Conservation (phyloP, 306 rosid genomes). For the Macrotyloma uniflorum region DNA sequence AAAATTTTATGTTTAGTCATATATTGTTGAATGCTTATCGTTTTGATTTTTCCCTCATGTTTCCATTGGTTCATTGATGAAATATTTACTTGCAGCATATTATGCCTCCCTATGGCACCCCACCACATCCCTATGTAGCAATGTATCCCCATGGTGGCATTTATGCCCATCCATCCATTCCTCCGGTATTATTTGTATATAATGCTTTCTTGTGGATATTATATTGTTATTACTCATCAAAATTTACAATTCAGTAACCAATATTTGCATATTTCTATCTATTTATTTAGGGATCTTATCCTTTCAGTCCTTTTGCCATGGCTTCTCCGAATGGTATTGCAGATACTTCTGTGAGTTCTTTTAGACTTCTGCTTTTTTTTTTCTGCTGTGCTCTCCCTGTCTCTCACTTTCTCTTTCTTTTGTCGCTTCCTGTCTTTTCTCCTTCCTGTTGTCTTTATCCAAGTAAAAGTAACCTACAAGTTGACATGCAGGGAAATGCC, state of each 20-base stretch:
- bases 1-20: neutral
- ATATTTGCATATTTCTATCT: neutral
- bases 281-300: neutral
- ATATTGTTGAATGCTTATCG: neutral
- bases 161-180: neutral
- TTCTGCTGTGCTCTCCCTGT: neutral
- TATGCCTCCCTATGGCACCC: constrained; percentile 8
- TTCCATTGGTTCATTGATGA: neutral
- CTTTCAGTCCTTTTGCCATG: neutral
- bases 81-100: neutral
- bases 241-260: neutral
- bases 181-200: neutral
- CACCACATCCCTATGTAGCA: neutral
- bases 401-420: neutral
- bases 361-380: neutral
- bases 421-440: neutral
- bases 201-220: neutral
- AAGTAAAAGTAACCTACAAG: neutral
- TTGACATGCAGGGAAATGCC: neutral
- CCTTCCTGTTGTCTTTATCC: neutral
- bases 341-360: neutral
- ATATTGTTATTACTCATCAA: neutral
- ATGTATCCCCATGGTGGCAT: constrained; percentile 8
- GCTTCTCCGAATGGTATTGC: neutral
- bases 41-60: neutral